Evolutionary conservation across 1,284 basidiomycete species (phyloP), one percentile per base, ranked within the genome.

Genomic region (Ganoderma meredithae): DNA sequence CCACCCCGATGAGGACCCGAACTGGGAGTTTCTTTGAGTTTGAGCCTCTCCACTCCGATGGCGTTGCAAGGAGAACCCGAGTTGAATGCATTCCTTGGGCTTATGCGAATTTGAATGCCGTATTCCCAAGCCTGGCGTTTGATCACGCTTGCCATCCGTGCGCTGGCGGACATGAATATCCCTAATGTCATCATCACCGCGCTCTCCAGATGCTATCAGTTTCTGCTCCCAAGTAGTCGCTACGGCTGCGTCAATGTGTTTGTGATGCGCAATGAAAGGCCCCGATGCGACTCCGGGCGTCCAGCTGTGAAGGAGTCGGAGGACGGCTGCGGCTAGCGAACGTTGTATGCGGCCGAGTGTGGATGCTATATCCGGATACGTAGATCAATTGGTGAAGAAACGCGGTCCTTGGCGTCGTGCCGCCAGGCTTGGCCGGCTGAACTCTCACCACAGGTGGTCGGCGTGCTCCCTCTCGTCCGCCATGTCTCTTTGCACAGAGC

Each of bases 361-460:
- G 31, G 19, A 17, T 65, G 13, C 65, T 44, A 22, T 36, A 65
- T 69, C 19, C 19, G 66, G 70, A 40, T 17, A 62, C 58, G 58
- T 60, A 40, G 58, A 60, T 60, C 58, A 8, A 13, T 25, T 8
- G 27, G 33, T n/a, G 19, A 31, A 61, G 43, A 41, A 3, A 55
- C n/a, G 31, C 15, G 39, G 60, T 40, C 40, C 40, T 60, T 60
- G 69, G 64, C 66, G 65, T 60, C 19, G 53, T 64, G 44, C 63
- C 9, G 58, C 8, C 7, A 44, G 13, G 22, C 67, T 64, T 63
- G 64, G 66, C 66, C n/a, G 27, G 39, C 10, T 12, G 47, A 71
- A 69, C 70, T 67, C 65, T 71, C 70, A 62, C 67, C 67, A 25
- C 65, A 64, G 27, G 52, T 47, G 47, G 52, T 62, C 52, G 58